A percentile compares a stretch with the other conserved stretches of the same genome.
These are phyloP conservation scores for Cenchrus americanus DNA, from an alignment of 176 grass and related monocot genomes.

Conservation along the genomic window DNA sequence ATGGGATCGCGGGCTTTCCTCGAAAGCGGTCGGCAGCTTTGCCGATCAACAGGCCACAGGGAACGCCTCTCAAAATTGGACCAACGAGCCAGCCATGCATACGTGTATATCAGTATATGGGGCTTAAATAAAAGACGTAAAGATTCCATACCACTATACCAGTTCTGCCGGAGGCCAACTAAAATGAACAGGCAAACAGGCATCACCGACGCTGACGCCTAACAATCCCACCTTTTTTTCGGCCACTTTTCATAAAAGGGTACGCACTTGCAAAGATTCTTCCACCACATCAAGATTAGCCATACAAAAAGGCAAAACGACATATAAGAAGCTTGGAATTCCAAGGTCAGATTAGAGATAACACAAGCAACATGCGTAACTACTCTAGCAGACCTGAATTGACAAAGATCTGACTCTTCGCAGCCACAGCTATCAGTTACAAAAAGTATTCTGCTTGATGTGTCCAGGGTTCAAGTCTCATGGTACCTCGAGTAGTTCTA, in stretches of 20 bases:
- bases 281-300: constrained; percentile 28
- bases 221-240: not conserved
- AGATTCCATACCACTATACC: not conserved
- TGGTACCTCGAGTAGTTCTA: constrained; percentile 17
- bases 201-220: constrained; percentile 14
- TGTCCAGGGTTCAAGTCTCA: constrained; percentile 31
- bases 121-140: not conserved
- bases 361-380: constrained; percentile 24
- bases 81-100: not conserved
- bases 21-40: constrained; percentile 13
- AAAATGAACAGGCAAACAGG: constrained; percentile 32
- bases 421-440: not conserved
- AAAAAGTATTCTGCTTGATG: not conserved
- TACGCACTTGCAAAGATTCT: constrained; percentile 41
- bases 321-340: constrained; percentile 18
- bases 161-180: not conserved
- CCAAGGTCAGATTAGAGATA: constrained; percentile 8
- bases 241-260: constrained; percentile 19
- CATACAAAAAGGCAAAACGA: constrained; percentile 11
- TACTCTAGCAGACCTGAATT: constrained; percentile 23
- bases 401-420: constrained; percentile 28
- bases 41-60: not conserved
- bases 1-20: not conserved
- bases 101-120: not conserved
- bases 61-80: not conserved